These are phyloP conservation scores for Holtermanniella nyarrowii DNA, from an alignment of 768 basidiomycete genomes.

Conservation along the genomic window DNA sequence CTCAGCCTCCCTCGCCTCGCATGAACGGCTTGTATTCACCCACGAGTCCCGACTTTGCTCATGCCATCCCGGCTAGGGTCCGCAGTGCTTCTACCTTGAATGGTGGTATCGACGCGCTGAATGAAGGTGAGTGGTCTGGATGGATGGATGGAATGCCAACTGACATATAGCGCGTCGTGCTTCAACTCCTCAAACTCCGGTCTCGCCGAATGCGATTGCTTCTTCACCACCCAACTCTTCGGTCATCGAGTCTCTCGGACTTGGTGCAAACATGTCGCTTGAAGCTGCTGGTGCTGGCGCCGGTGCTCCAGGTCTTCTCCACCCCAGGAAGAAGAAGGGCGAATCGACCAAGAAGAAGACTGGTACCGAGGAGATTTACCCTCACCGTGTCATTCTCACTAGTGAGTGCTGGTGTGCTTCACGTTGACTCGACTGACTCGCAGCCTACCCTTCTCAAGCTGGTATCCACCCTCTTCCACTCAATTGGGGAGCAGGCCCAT, in stretches of 20 bases:
- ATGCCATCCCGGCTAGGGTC: neutral
- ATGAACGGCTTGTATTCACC: neutral
- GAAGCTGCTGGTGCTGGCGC: neutral
- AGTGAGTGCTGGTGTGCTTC: constrained; percentile 48
- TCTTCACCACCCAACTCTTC: no score
- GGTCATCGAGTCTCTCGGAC: neutral
- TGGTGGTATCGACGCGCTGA: neutral
- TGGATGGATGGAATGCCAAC: neutral
- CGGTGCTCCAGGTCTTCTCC: neutral
- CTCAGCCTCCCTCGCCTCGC: neutral
- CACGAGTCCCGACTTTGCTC: neutral
- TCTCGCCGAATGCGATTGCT: neutral
- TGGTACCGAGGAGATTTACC: constrained; percentile 50
- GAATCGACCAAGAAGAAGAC: neutral
- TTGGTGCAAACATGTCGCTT: neutral
- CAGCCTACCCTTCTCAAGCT: constrained; percentile 83
- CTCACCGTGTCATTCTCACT: constrained; percentile 69
- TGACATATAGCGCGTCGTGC: neutral
- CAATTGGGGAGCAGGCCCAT: constrained; percentile 60
- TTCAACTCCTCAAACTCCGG: neutral
- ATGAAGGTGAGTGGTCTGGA: neutral
- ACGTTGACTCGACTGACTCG: neutral
- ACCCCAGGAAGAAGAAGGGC: neutral
- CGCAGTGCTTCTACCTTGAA: neutral
- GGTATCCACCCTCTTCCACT: constrained; percentile 72